Percentiles rank a stretch among this genome's conserved stretches.
These are phyloP conservation scores for Sphaerulina vaccinii DNA, from an alignment of 2,329 filamentous ascomycete species.

Conservation along the genomic window DNA sequence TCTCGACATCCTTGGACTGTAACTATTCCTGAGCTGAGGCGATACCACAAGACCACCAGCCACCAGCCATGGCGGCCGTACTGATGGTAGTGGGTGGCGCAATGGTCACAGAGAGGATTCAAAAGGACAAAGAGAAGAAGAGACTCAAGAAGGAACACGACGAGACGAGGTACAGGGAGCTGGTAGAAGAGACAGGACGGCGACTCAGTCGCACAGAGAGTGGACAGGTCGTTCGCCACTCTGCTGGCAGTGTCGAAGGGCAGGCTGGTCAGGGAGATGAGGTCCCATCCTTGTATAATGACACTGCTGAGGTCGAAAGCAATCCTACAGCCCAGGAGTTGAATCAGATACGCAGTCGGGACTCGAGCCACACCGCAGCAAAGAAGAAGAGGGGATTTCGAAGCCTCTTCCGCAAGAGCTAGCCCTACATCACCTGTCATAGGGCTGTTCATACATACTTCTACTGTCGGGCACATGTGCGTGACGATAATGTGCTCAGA, in stretches of 20 bases:
- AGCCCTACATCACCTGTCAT: too few relatives aligned
- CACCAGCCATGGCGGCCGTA: conserved; percentile 27
- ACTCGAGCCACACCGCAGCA: too few relatives aligned
- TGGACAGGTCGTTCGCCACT: conserved; percentile 3
- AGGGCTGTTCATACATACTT: too few relatives aligned
- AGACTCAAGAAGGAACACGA: conserved; percentile 25
- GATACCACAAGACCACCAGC: background rate
- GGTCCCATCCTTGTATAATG: background rate
- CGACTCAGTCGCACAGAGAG: conserved; percentile 16
- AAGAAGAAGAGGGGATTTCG: background rate
- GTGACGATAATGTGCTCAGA: too few relatives aligned
- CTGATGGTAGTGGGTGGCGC: conserved; percentile 29
- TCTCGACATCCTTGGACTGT: background rate
- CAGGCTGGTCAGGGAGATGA: conserved; percentile 7
- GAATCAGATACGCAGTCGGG: too few relatives aligned
- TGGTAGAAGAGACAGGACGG: conserved; percentile 29
- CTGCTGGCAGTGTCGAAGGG: conserved; percentile 1
- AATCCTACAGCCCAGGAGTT: too few relatives aligned
- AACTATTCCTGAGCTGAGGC: background rate
- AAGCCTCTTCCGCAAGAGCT: conserved; percentile 1
- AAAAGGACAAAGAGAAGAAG: conserved; percentile 27
- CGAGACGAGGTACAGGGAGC: conserved; percentile 26
- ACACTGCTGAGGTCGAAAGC: background rate
- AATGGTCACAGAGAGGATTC: conserved; percentile 26
- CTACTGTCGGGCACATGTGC: too few relatives aligned